Base-by-base conservation (phyloP, 2,329 filamentous ascomycete species). In the Diaporthe sp. region DNA sequence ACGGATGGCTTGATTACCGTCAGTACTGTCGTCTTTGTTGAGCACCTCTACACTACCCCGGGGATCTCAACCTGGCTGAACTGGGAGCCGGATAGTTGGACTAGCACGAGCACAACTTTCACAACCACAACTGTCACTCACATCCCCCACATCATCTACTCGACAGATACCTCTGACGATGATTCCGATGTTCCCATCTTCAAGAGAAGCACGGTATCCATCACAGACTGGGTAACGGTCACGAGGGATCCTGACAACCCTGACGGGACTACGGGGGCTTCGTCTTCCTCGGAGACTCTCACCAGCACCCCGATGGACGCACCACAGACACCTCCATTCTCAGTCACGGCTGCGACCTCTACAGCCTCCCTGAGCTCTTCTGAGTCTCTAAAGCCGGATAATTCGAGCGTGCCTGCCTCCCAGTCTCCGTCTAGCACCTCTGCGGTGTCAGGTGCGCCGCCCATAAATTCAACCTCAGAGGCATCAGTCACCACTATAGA, bases 191-290 rank as follows among this genome's bases (percentile, higher is more conserved):
- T 35, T 17, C 30, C 33, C 38, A n/a, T 68, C n/a, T 22, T n/a
- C 9, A 52, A 68, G 64, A 68, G 64, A 15, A 45, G 64, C 35
- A 68, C 45, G 15, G 33, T 68, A 17, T 68, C 64, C 15, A 22
- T 54, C 28, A 68, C 64, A 28, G 64, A 68, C 64, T 68, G 64
- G 64, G 64, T 68, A 2, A 68, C 64, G 15, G 64, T 68, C 15
- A 68, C 64, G 4, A 52, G n/a, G 64, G 64, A 52, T 6, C 45
- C 61, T 50, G 61, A 35, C 22, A 38, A 28, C 15, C 61, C 61
- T 19, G 61, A 52, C 30, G 61, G 30, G 61, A 67, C 45, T 45
- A 4, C 64, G 13, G n/a, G 2, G 22, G 15, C 13, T 3, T 28
- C 64, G 2, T 25, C 22, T 4, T 54, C 64, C 9, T 68, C 47